These are phyloP conservation scores for Aethionema arabicum DNA, from an alignment of 345 rosid genomes.

Conservation along the genomic window DNA sequence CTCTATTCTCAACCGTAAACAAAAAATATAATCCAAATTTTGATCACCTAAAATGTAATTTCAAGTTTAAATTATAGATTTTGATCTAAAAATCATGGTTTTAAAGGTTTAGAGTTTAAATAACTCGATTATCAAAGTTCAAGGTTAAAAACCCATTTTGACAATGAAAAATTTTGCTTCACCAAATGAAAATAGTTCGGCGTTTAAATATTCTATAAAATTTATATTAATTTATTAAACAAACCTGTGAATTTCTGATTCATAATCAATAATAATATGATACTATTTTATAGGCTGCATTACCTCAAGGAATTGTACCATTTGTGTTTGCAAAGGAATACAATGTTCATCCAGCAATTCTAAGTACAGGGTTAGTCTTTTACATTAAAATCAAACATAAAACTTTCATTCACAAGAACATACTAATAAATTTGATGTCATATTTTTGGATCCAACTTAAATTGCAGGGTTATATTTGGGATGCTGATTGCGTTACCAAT, in stretches of 20 bases:
- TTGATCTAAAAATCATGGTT: too few relatives aligned
- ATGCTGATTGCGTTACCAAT: conserved; percentile 78
- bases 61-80: too few relatives aligned
- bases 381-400: neutral
- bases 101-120: too few relatives aligned
- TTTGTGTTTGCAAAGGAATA: conserved; percentile 86
- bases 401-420: neutral
- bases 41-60: too few relatives aligned
- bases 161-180: too few relatives aligned
- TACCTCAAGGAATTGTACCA: conserved; percentile 88
- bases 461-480: conserved; percentile 74
- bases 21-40: too few relatives aligned
- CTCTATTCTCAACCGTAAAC: too few relatives aligned
- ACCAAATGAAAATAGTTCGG: too few relatives aligned
- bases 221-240: neutral
- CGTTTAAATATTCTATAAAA: neutral
- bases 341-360: conserved; percentile 75
- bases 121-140: too few relatives aligned
- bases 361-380: conserved; percentile 66
- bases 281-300: conserved; percentile 52
- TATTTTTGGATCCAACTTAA: conserved; percentile 11
- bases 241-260: neutral
- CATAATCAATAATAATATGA: neutral
- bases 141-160: too few relatives aligned
- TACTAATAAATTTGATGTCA: neutral